Evolutionary conservation across 345 rosid genomes (phyloP), one percentile per base, ranked within the genome.

Genomic region (Gossypium herbaceum): DNA sequence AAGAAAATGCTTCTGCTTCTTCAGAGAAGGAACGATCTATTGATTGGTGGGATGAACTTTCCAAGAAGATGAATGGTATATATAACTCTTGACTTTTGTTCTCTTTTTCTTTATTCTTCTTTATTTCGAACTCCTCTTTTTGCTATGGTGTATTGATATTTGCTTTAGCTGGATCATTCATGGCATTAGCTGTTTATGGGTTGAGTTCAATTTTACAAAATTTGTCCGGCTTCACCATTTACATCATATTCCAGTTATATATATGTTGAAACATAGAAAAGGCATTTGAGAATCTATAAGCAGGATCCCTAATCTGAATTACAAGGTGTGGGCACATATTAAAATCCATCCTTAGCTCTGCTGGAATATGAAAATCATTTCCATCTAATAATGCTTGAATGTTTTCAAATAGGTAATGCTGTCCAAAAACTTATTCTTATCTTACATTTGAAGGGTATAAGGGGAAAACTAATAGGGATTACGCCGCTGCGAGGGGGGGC

Each of bases 31-130:
- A 82, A 63, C 83, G 69, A 29, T 77, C 88, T 73, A 48, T 68
- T 52, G 87, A 83, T 83, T 82, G 87, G 87, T 85, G 86, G 85
- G 85, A 76, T 73, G 88, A 83, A 64, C 81, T 83, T 56, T 87
- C 78, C 43, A 78, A 70, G 68, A 68, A 79, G 80, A 78, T 83
- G 81, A 77, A 80, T 77, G 87, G 90, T 87, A 80, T 58, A 43
- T 65, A 56, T 20, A 19, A 41, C 25, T 64, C 51, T 64, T 64
- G 69, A 64, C 69, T 64, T 64, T 41, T 64, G 16, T 41, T 64
- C 6, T 64, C 29, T n/a, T 41, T 8, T n/a, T 41, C 39, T 9
- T 41, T n/a, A 3, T 4, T 34, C 41, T 34, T 63, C 48, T n/a
- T 9, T 64, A n/a, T n/a, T 39, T 39, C 9, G 25, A 41, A 9